Evolutionary conservation across 75 land plant genomes (phyloP).

Genomic region (Picea glauca): DNA sequence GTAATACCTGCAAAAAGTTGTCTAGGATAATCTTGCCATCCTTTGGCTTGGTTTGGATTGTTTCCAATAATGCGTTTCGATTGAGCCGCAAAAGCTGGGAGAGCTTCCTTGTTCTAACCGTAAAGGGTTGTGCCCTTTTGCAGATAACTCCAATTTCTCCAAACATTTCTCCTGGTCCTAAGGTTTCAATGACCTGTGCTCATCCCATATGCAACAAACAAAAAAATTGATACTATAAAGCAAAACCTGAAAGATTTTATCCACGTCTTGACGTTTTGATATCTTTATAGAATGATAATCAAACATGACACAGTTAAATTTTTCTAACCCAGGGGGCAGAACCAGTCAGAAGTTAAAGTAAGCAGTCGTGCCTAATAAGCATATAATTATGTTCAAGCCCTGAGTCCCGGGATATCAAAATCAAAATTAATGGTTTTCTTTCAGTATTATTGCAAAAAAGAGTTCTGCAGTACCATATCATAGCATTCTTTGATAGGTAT

Average conservation of each 20-base stretch:
- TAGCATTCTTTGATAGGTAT: constrained; percentile 7
- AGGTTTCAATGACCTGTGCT: constrained; percentile 31
- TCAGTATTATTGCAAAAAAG: no score
- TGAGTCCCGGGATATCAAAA: no score
- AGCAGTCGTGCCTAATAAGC: no score
- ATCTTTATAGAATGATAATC: no score
- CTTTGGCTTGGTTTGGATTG: constrained; percentile 46
- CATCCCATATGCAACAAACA: not conserved
- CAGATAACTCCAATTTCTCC: constrained; percentile 77
- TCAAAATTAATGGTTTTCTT: no score
- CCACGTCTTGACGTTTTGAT: no score
- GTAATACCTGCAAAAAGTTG: constrained; percentile 68
- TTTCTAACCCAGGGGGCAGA: no score
- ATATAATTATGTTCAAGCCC: no score
- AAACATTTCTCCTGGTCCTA: constrained; percentile 13
- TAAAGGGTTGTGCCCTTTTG: constrained; percentile 58
- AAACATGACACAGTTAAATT: no score
- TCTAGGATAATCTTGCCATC: constrained; percentile 49
- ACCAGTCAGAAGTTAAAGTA: no score
- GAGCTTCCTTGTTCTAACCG: constrained; percentile 55
- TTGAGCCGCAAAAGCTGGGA: constrained; percentile 69
- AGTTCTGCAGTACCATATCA: no score
- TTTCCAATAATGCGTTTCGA: constrained; percentile 37
- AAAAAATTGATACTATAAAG: not conserved
- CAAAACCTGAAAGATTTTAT: no score